A percentile compares a stretch with the other conserved stretches of the same genome.
Evolutionary conservation across 2,329 filamentous ascomycete genomes (phyloP).

Genomic region (Penicillium rolfsii): DNA sequence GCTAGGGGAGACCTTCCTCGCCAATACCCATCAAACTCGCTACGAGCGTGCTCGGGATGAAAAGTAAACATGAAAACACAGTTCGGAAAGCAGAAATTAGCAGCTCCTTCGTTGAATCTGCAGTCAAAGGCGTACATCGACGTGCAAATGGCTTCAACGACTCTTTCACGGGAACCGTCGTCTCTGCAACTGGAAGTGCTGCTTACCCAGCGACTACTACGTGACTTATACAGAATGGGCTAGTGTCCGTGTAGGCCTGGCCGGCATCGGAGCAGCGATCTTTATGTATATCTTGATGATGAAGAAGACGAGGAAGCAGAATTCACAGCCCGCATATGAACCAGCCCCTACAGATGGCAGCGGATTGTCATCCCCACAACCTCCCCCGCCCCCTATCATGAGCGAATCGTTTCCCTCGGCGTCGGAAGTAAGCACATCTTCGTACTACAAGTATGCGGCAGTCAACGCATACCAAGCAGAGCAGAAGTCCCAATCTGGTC

Average conservation of each 20-base stretch:
- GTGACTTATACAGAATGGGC: not conserved
- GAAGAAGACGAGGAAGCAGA: slow-evolving; percentile 21
- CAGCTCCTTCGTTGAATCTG: not conserved
- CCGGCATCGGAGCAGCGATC: slow-evolving; percentile 15
- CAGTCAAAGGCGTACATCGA: not conserved
- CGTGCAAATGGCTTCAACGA: not conserved
- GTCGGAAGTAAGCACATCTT: slow-evolving; percentile 7
- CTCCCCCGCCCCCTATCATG: not conserved
- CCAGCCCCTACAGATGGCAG: not conserved
- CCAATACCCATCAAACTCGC: not conserved
- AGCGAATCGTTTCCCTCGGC: slow-evolving; percentile 1
- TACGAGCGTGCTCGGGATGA: not conserved
- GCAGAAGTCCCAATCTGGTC: slow-evolving; percentile 9
- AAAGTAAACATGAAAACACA: not conserved
- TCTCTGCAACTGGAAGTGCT: not conserved
- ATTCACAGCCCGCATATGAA: not conserved
- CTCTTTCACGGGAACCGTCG: not conserved
- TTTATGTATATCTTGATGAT: slow-evolving; percentile 18
- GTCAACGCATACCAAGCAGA: slow-evolving; percentile 10
- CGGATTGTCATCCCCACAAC: not conserved
- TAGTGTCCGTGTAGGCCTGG: slow-evolving; percentile 8
- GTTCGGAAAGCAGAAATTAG: not conserved
- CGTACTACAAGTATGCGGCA: slow-evolving; percentile 10
- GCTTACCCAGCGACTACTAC: not conserved
- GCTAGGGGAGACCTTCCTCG: not conserved